These are phyloP conservation scores for Diospyros kaki DNA, from an alignment of 148 eudicot genomes.

Conservation along the genomic window DNA sequence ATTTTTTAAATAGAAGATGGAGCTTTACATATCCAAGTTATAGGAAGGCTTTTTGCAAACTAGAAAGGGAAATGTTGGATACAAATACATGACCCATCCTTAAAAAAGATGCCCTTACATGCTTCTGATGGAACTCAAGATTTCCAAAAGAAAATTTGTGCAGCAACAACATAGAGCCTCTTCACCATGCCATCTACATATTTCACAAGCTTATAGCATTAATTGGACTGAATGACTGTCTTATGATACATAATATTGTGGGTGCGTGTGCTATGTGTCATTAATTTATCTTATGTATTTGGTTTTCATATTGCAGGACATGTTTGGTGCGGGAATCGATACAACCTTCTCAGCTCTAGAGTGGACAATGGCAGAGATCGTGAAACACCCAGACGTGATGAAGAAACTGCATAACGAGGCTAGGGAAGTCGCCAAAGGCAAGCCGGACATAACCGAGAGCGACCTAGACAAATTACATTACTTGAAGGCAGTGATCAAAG, in stretches of 20 bases:
- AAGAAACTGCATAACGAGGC: neutral
- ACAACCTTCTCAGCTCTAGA: neutral
- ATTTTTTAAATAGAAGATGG: too few species aligned
- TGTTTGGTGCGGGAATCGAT: conserved; percentile 6
- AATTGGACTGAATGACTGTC: neutral
- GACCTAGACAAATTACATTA: neutral
- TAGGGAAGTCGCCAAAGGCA: neutral
- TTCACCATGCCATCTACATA: too few species aligned
- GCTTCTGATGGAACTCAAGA: too few species aligned
- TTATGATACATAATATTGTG: neutral
- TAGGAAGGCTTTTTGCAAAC: too few species aligned
- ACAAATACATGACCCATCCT: too few species aligned
- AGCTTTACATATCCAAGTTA: too few species aligned
- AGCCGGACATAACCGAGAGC: neutral
- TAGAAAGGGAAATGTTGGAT: too few species aligned
- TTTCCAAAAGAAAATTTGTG: too few species aligned
- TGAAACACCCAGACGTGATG: neutral
- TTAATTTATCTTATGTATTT: neutral
- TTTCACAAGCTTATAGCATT: too few species aligned
- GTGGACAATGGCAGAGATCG: neutral
- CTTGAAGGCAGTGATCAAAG: conserved; percentile 1
- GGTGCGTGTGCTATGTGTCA: neutral
- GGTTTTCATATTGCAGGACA: neutral
- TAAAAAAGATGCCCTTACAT: too few species aligned
- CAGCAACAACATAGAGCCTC: too few species aligned